Base-by-base conservation (phyloP, 2,329 filamentous ascomycete genomes). In the Monosporascus sp. region DNA sequence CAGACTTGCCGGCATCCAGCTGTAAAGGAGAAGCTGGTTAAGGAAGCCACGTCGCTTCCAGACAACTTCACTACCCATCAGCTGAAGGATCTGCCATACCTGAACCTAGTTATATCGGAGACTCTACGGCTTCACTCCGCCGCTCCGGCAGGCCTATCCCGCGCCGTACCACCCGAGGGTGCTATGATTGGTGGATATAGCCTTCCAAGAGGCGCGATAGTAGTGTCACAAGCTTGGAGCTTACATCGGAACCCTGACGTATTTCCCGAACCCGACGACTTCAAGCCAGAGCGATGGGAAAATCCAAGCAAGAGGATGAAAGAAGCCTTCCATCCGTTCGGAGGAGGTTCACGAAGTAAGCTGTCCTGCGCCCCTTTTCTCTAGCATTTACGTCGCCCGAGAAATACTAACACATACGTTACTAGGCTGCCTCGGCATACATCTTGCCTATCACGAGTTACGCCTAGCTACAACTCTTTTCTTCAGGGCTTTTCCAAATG, bases 401-500 rank as follows among this genome's bases (percentile, higher is more conserved):
- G 48, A 20, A 52, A 24, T 24, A n/a, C 15, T n/a, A 17, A 8
- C 9, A 35, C 3, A 14, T 20, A 15, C 6, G 1, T 20, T 20
- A 6, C 25, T 54, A 72, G 67, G 65, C 2, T 85, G 82, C 55
- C 68, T 86, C 17, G 82, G 82, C 2, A 67, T 80, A 25, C 79
- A 84, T 54, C 69, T 85, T 20, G 81, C 82, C 0, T 68, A 71
- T 22, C 80, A 81, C 66, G 81, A 84, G 59, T 60, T 84, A 31
- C 71, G 80, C 8, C 72, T 81, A 37, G 77, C 72, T 0, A 70
- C 75, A 0, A 76, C 78, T 0, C 67, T 73, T 5, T 80, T 85
- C 63, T 81, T 83, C 61, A 69, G 72, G 0, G 66, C 75, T 35
- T 80, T 75, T 55, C 70, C 72, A 0, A 62, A 64, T 50, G 64